These are phyloP conservation scores for Lippia alba DNA, from an alignment of 305 asterid species.

Conservation along the genomic window DNA sequence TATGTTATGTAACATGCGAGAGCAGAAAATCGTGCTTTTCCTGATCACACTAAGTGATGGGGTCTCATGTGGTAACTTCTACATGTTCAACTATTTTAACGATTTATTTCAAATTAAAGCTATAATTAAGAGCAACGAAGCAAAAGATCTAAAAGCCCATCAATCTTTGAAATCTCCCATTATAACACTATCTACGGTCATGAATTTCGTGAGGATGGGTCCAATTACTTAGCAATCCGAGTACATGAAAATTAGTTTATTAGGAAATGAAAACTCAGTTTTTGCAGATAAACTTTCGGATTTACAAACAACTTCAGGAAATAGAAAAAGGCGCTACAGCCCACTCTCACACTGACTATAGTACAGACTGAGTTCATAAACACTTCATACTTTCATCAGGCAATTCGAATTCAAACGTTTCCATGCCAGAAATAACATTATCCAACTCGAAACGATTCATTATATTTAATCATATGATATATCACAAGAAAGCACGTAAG, in stretches of 20 bases:
- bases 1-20: neutral
- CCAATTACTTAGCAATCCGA: no score
- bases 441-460: neutral
- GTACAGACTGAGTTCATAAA: neutral
- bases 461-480: neutral
- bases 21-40: no score
- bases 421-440: neutral
- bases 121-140: neutral
- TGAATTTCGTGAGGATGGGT: no score
- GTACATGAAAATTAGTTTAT: no score
- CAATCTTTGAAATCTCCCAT: neutral
- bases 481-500: neutral
- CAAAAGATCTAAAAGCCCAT: slow-evolving; percentile 4
- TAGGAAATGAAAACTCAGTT: no score
- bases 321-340: neutral
- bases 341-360: no score
- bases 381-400: neutral
- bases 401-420: neutral
- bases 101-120: neutral
- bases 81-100: neutral
- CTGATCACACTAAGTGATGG: slow-evolving; percentile 1
- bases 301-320: neutral
- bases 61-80: neutral
- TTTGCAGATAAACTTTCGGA: neutral
- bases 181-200: no score